Evolutionary conservation across 2,329 filamentous ascomycete species (phyloP).

Genomic region (Bipolaris victoriae): DNA sequence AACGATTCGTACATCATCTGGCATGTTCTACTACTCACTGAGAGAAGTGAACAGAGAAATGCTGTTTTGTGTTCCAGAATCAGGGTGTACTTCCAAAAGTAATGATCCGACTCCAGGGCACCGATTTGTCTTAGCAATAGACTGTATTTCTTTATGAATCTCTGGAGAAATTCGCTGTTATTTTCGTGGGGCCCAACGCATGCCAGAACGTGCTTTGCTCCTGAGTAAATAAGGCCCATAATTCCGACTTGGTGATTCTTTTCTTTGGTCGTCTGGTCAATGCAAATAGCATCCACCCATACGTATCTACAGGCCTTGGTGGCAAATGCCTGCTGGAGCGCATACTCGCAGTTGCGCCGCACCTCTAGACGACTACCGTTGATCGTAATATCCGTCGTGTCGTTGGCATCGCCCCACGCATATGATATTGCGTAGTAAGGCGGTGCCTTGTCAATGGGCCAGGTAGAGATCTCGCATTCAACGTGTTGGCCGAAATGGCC

Average conservation of each 20-base stretch:
- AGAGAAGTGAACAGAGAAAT: not conserved
- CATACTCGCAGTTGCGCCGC: slow-evolving; percentile 3
- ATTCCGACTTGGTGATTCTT: slow-evolving; percentile 4
- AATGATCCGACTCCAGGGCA: too few species aligned
- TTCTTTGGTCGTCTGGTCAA: not conserved
- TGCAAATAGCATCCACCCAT: slow-evolving; percentile 5
- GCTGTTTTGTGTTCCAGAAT: not conserved
- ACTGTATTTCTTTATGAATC: fast-evolving
- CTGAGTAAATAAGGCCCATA: not conserved
- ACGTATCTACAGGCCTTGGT: not conserved
- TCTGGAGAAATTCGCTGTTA: not conserved
- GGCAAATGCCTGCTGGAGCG: slow-evolving; percentile 3
- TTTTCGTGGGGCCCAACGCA: slow-evolving; percentile 1
- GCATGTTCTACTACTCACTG: not conserved
- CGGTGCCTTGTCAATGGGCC: not conserved
- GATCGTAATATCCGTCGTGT: not conserved
- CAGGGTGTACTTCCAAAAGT: too few species aligned
- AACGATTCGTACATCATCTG: not conserved
- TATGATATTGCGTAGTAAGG: slow-evolving; percentile 8
- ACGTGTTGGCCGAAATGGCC: slow-evolving; percentile 1
- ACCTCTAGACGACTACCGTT: not conserved
- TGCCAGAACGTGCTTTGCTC: not conserved
- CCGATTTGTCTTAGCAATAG: not conserved
- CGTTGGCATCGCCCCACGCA: not conserved
- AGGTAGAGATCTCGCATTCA: slow-evolving; percentile 3